Evolutionary conservation across 2,329 filamentous ascomycete species (phyloP), one percentile per base, ranked within the genome.

Genomic region (Rhytidhysteron rufulum): DNA sequence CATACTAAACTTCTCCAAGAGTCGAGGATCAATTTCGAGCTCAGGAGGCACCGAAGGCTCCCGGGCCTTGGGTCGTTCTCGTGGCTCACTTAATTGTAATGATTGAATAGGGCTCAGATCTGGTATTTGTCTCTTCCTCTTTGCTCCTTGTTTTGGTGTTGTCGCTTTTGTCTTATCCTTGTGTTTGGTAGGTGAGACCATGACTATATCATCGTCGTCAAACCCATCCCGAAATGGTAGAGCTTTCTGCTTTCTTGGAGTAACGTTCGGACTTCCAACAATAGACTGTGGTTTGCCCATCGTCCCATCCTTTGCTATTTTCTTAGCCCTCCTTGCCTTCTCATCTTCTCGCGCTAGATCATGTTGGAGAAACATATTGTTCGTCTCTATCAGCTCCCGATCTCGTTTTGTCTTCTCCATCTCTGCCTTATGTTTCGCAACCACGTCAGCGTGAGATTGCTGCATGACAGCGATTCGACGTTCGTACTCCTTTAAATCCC

Each of bases 201-300:
- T 67, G 41, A 74, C 60, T 7, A 83, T 71, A 53, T 83, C 78
- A 40, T 76, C 73, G 44, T 87, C 80, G 44, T 90, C 85, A 53
- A 93, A 93, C 0, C 87, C 87, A 63, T 93, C 87, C 2, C 84
- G 77, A 36, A 85, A 69, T 1, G 75, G 72, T 65, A 78, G 78
- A 1, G 69, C 65, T 58, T 76, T 80, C 20, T 73, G 74, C 58
- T 79, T 83, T 54, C 75, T 86, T 2, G 83, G 82, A 0, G 85
- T 87, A 1, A 70, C 74, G 0, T 66, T 57, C 0, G 68, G 66
- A 29, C 62, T 66, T 4, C 11, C 25, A 10, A 27, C 35, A 9
- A 27, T 24, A 30, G 27, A 39, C 18, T 18, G 30, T 5, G 36
- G 18, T 30, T 45, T 47, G 13, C 35, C 29, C n/a, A 31, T 33